Conservation (phyloP, 805 yeast genomes). For the Spathaspora girioi region DNA sequence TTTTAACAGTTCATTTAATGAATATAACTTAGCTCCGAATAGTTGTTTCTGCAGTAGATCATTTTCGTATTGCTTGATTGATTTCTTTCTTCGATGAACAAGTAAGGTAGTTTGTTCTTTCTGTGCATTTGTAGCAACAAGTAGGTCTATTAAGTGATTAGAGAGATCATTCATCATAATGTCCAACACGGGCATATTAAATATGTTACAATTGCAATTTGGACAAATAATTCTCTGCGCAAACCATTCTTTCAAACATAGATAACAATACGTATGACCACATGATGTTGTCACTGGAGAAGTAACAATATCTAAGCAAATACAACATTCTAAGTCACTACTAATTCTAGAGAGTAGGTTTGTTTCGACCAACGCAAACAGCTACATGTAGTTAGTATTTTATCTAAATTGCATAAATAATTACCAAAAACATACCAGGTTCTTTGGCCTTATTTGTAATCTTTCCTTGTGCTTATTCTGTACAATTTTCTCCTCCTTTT, state of each 20-base stretch:
- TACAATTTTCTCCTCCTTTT: no score
- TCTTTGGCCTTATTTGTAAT: no score
- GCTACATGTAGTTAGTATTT: constrained; percentile 11
- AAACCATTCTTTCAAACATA: constrained; percentile 64
- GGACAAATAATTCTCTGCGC: constrained; percentile 60
- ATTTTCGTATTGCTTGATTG: not conserved
- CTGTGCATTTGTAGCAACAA: not conserved
- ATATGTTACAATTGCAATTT: not conserved
- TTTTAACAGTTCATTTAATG: not conserved
- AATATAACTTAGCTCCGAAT: not conserved
- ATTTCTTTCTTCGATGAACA: not conserved
- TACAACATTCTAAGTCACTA: constrained; percentile 47
- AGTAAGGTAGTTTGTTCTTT: not conserved
- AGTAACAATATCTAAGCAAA: constrained; percentile 67
- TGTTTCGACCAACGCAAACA: constrained; percentile 10
- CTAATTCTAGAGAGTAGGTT: constrained; percentile 21
- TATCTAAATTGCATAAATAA: not conserved
- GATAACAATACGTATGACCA: constrained; percentile 75
- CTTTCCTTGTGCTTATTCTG: no score
- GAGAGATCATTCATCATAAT: not conserved
- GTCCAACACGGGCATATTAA: not conserved
- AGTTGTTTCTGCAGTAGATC: not conserved
- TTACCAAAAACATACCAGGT: not conserved
- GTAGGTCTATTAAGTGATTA: not conserved
- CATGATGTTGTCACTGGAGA: constrained; percentile 61